Conservation (phyloP, 2,329 filamentous ascomycete species). For the Hirsutella rhossiliensis region DNA sequence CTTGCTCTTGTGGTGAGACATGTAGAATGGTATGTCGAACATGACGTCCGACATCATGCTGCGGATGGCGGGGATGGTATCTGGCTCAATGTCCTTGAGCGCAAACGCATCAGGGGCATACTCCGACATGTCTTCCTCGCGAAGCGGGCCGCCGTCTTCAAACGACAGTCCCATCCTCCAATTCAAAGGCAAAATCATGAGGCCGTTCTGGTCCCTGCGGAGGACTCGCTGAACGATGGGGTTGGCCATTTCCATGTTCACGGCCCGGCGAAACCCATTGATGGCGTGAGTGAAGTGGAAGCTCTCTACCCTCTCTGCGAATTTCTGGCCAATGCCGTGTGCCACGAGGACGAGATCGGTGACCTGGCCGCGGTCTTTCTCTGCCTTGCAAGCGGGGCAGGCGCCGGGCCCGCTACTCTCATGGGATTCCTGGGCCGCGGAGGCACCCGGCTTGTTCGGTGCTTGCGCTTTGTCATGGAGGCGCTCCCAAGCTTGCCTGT, state of each 20-base stretch:
- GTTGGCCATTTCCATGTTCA: slow-evolving; percentile 73
- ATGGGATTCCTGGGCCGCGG: slow-evolving; percentile 15
- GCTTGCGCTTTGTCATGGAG: slow-evolving; percentile 41
- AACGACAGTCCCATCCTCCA: slow-evolving; percentile 85
- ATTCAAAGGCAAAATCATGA: slow-evolving; percentile 91
- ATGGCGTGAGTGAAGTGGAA: slow-evolving; percentile 97
- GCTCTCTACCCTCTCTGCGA: slow-evolving; percentile 87
- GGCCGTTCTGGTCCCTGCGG: slow-evolving; percentile 66
- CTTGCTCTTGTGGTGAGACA: slow-evolving; percentile 89
- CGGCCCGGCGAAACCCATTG: slow-evolving; percentile 73
- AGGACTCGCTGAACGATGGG: slow-evolving; percentile 64
- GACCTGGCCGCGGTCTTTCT: slow-evolving; percentile 55
- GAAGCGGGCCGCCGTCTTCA: slow-evolving; percentile 60
- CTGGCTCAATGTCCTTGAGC: slow-evolving; percentile 83
- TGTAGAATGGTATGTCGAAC: slow-evolving; percentile 96
- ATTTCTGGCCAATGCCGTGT: slow-evolving; percentile 93
- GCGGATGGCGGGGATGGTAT: slow-evolving; percentile 82
- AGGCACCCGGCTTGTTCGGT: slow-evolving; percentile 14
- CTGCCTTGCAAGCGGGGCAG: slow-evolving; percentile 49
- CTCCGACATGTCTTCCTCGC: slow-evolving; percentile 37
- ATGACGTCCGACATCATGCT: slow-evolving; percentile 94
- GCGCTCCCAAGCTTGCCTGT: slow-evolving; percentile 63
- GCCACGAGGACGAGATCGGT: slow-evolving; percentile 84
- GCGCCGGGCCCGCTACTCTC: slow-evolving; percentile 14
- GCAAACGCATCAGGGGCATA: slow-evolving; percentile 46